Evolutionary conservation across 2,329 filamentous ascomycete genomes (phyloP), one percentile per base, ranked within the genome.

Genomic region (Alternaria triticimaculans): DNA sequence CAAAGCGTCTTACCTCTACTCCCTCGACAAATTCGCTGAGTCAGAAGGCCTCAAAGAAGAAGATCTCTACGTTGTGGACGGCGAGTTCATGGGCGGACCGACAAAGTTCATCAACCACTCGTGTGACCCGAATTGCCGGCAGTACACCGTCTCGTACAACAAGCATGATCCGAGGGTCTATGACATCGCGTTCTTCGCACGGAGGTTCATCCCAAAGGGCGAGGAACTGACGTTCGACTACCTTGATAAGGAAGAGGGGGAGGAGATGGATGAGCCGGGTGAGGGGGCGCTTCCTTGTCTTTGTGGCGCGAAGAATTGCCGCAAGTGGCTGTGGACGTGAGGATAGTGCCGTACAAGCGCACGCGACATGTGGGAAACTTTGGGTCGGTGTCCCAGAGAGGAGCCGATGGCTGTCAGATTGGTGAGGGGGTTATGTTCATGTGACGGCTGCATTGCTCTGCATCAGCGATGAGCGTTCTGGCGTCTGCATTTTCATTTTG

Each of bases 51-150:
- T 91, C 60, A 65, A 76, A 0, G 67, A 75, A 0, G 67, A 77
- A 9, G 76, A 82, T 0, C 74, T 80, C 8, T 86, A 83, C 61
- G 82, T 85, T 0, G 81, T 87, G 0, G 85, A 87, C 57, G 93
- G 93, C 11, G 90, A 94, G 76, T 91, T 91, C 76, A 88, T 90
- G 83, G 92, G 92, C 1, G 92, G 92, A 0, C 91, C 92, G 0
- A 92, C 91, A 0, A 87, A 92, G 3, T 96, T 95, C 78, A 91
- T 95, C 77, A 96, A 96, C 72, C 92, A 96, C 77, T 91, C 88
- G 2, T 95, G 92, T 76, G 87, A 92, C 5, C 92, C 92, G 0
- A 95, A 94, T 72, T 86, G 93, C 73, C 85, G 90, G 14, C 92
- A 94, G 64, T 95, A 94, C 78, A 92, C 91, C 0, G 88, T 93